Conservation (phyloP, 345 rosid genomes). For the Citrus sp. region DNA sequence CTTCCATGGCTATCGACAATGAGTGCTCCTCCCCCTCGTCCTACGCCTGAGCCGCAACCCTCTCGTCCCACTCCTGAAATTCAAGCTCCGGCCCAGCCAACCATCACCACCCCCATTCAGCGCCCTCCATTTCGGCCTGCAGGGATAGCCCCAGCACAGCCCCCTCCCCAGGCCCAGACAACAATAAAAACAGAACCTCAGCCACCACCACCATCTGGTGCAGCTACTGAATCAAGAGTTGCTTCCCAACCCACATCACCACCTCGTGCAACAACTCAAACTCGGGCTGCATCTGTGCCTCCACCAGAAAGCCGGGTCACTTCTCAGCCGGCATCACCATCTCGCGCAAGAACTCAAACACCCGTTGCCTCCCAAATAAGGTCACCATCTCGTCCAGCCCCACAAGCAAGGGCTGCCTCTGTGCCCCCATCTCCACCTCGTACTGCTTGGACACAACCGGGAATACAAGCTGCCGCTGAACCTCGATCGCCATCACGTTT, state of each 20-base stretch:
- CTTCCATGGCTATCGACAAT: constrained; percentile 55
- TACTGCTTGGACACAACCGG: constrained; percentile 27
- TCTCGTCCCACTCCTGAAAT: constrained; percentile 18
- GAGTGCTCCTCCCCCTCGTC: constrained; percentile 30
- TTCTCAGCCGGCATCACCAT: constrained; percentile 5
- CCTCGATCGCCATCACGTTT: constrained; percentile 25
- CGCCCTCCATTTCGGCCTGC: constrained; percentile 50
- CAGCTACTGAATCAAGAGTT: constrained; percentile 10
- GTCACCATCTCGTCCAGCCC: constrained; percentile 22
- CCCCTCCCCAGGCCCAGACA: constrained; percentile 21
- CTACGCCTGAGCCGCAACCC: constrained; percentile 16
- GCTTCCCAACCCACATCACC: constrained; percentile 17
- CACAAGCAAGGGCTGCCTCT: constrained; percentile 10
- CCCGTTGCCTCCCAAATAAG: constrained; percentile 10
- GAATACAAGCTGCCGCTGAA: constrained; percentile 19
- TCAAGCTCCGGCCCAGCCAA: constrained; percentile 33
- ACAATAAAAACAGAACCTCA: constrained; percentile 21
- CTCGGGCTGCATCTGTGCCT: constrained; percentile 1
- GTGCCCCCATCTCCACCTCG: constrained; percentile 31
- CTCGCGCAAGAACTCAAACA: constrained; percentile 15
- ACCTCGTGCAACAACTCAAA: constrained; percentile 6
- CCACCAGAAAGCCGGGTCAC: constrained; percentile 3
- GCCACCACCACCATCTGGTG: constrained; percentile 9
- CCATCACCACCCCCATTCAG: constrained; percentile 19
- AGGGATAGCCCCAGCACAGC: constrained; percentile 25